phyloP scores from a whole-genome alignment of 2,329 filamentous ascomycete species.

The Penicillium aurantiogriseum region DNA sequence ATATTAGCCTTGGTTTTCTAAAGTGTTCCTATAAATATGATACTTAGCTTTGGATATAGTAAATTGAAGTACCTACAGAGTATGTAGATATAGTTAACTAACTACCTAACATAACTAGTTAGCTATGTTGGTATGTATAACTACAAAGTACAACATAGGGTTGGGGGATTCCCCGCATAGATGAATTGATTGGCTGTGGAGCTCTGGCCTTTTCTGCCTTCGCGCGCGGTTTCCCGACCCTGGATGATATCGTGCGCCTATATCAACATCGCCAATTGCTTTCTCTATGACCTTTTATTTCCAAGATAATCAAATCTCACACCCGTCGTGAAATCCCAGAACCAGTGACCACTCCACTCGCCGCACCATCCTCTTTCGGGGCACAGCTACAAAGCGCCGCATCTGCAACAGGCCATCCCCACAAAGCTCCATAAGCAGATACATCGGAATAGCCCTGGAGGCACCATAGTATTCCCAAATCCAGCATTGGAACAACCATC shows the following conservation, averaged over 20 bases:
- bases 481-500: not conserved
- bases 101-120: too few species aligned
- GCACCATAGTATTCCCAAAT: not conserved
- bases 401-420: not conserved
- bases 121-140: too few species aligned
- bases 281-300: not conserved
- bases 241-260: not conserved
- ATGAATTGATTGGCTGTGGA: conserved; percentile 13
- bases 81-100: too few species aligned
- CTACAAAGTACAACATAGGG: not conserved
- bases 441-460: not conserved
- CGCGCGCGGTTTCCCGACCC: not conserved
- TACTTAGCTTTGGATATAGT: not conserved
- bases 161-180: conserved; percentile 11
- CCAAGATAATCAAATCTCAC: not conserved
- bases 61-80: not conserved
- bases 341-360: not conserved
- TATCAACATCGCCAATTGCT: not conserved
- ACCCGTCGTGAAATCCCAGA: not conserved
- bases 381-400: not conserved
- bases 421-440: not conserved
- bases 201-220: conserved; percentile 10
- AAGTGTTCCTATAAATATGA: not conserved
- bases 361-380: not conserved
- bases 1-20: too few species aligned